Evolutionary conservation across 1,284 basidiomycete genomes (phyloP).

Genomic region (Cryptococcus sp.): DNA sequence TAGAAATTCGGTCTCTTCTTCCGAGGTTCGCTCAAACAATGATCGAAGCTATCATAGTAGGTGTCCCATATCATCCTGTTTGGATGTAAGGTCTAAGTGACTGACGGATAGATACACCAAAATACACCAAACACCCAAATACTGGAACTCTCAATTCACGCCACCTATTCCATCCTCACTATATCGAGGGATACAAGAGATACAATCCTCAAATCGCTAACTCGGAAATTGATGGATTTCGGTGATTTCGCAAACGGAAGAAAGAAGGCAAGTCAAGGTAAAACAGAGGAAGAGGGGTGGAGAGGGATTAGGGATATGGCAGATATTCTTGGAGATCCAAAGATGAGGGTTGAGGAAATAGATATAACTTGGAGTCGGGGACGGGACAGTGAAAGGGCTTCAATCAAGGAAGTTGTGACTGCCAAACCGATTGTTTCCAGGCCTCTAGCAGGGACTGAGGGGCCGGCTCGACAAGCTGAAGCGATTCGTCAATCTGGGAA

Average conservation of each 20-base stretch:
- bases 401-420: no score
- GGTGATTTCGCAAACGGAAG: not conserved
- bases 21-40: constrained; percentile 1
- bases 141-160: not conserved
- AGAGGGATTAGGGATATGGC: constrained; percentile 17
- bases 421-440: no score
- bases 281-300: not conserved
- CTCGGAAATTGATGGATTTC: not conserved
- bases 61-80: not conserved
- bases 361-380: no score
- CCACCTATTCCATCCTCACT: not conserved
- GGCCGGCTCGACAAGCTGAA: no score
- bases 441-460: no score
- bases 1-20: constrained; percentile 7
- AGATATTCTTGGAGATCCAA: constrained; percentile 8
- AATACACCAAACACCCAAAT: not conserved
- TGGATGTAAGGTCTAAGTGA: not conserved
- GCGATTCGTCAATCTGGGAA: no score
- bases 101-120: not conserved
- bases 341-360: no score
- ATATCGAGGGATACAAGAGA: not conserved
- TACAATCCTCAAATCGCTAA: not conserved
- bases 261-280: not conserved
- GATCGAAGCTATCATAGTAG: constrained; percentile 4
- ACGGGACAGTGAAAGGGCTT: no score